phyloP scores from a whole-genome alignment of 2,329 filamentous ascomycete genomes.

The Diaporthe sp. region DNA sequence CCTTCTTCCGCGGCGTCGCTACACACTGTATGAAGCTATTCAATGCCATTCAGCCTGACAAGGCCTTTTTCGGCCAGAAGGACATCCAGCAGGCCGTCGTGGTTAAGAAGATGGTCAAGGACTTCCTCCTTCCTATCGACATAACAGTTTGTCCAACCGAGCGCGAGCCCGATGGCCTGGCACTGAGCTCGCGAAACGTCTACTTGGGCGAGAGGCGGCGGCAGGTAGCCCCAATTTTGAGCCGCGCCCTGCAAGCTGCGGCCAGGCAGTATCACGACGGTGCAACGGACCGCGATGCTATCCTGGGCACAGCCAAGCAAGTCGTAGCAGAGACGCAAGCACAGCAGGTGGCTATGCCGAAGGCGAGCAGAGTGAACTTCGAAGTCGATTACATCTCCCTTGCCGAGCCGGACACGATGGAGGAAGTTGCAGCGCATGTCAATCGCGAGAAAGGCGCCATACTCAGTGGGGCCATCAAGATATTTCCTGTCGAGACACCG shows the following conservation, averaged over 20 bases:
- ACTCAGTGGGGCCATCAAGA: constrained; percentile 90
- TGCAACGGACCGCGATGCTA: constrained; percentile 66
- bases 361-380: constrained; percentile 73
- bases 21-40: constrained; percentile 97
- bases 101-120: constrained; percentile 85
- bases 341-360: constrained; percentile 71
- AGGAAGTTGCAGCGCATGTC: constrained; percentile 75
- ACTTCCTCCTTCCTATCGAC: constrained; percentile 83
- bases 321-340: constrained; percentile 65
- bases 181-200: constrained; percentile 92
- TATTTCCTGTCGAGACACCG: constrained; percentile 81
- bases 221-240: constrained; percentile 77
- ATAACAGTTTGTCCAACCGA: constrained; percentile 80
- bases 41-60: constrained; percentile 81
- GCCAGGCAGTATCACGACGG: constrained; percentile 71
- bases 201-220: constrained; percentile 85
- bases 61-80: constrained; percentile 95
- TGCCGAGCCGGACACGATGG: constrained; percentile 84
- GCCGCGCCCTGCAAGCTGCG: constrained; percentile 75
- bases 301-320: constrained; percentile 76
- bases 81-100: constrained; percentile 96
- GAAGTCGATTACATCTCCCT: constrained; percentile 94
- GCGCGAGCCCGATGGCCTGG: constrained; percentile 81
- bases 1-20: constrained; percentile 96
- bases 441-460: constrained; percentile 80